phyloP scores from a whole-genome alignment of 352 stramenopile genomes.

The Phytopythium ostracodes region DNA sequence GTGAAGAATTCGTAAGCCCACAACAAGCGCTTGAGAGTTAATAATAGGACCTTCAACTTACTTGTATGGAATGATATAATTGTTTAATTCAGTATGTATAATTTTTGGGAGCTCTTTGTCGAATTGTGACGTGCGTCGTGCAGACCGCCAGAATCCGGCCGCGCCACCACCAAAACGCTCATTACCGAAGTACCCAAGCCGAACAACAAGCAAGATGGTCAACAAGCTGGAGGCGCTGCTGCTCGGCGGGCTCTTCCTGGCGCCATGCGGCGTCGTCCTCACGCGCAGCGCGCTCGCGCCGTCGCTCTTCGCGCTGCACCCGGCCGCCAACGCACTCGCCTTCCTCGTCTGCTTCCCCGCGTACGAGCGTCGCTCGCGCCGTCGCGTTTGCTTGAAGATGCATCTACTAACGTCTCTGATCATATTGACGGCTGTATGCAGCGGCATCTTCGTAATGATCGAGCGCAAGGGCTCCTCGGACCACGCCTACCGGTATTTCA shows the following conservation, averaged over 20 bases:
- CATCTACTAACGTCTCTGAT: no score
- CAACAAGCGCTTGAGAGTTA: no score
- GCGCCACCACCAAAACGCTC: conserved; percentile 10
- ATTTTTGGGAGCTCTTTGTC: background rate
- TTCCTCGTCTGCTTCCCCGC: conserved; percentile 59
- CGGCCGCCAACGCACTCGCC: conserved; percentile 52
- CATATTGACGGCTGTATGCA: conserved; percentile 14
- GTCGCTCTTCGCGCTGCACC: conserved; percentile 58
- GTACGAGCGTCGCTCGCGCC: conserved; percentile 15
- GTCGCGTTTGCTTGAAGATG: no score
- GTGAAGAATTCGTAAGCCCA: no score
- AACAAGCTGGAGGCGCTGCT: conserved; percentile 59
- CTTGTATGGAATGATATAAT: background rate
- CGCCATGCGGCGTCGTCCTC: conserved; percentile 45
- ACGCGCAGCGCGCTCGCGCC: conserved; percentile 22
- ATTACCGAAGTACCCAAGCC: background rate
- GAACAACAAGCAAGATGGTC: conserved; percentile 23
- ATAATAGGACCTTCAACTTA: no score
- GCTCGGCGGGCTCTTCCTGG: conserved; percentile 44
- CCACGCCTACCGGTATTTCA: conserved; percentile 34
- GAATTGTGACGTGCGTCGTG: background rate
- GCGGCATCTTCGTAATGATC: conserved; percentile 55
- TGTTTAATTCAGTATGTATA: background rate
- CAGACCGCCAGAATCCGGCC: background rate
- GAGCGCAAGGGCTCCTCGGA: conserved; percentile 45